A percentile compares a stretch with the other conserved stretches of the same genome.
Evolutionary conservation across 2,329 filamentous ascomycete species (phyloP).

Genomic region (Metarhizium sp.): DNA sequence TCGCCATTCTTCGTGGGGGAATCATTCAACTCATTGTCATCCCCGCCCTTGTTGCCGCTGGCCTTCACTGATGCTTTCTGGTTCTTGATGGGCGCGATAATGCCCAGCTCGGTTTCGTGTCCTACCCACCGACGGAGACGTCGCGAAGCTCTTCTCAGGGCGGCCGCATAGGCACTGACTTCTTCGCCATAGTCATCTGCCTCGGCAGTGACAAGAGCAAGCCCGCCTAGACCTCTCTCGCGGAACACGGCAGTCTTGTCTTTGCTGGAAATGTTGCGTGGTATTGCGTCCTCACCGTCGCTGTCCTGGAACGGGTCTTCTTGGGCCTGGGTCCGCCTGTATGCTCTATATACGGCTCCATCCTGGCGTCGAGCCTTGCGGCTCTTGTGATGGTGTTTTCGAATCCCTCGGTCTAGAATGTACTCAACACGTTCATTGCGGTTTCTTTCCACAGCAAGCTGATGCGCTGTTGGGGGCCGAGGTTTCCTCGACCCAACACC

Average conservation of each 20-base stretch:
- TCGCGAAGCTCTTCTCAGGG: conserved; percentile 53
- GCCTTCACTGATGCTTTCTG: conserved; percentile 16
- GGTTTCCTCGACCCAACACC: conserved; percentile 52
- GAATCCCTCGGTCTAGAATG: conserved; percentile 66
- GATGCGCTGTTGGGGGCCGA: conserved; percentile 70
- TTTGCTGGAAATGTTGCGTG: conserved; percentile 19
- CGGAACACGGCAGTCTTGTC: conserved; percentile 32
- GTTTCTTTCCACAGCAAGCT: conserved; percentile 72
- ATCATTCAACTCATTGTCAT: conserved; percentile 2
- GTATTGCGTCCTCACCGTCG: conserved; percentile 44
- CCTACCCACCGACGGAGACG: conserved; percentile 62
- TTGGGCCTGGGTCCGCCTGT: conserved; percentile 51
- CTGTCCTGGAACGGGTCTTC: conserved; percentile 51
- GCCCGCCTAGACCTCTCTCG: conserved; percentile 52
- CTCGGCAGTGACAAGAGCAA: conserved; percentile 52
- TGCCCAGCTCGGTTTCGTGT: conserved; percentile 32
- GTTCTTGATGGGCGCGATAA: conserved; percentile 38
- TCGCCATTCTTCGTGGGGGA: conserved; percentile 19
- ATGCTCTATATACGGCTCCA: conserved; percentile 57
- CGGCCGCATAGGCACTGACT: conserved; percentile 53
- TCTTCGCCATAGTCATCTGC: conserved; percentile 72
- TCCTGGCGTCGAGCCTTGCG: conserved; percentile 54
- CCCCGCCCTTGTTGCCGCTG: conserved; percentile 11
- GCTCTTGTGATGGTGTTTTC: conserved; percentile 53
- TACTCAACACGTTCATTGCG: conserved; percentile 72